phyloP scores from a whole-genome alignment of 345 rosid genomes.

The Rhodamnia argentea region DNA sequence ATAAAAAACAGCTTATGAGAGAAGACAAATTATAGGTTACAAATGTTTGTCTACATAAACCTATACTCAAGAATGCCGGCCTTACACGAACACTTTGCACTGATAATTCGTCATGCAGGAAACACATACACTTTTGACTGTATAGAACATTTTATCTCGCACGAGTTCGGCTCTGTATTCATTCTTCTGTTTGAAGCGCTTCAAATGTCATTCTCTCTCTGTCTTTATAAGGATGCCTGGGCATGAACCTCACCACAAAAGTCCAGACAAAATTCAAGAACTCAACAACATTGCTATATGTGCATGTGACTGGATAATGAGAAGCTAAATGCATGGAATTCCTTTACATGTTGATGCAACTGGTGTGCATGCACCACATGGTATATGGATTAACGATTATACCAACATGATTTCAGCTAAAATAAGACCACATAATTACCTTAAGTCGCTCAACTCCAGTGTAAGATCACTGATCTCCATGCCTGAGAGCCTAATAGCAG shows the following conservation, averaged over 20 bases:
- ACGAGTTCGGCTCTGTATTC: neutral
- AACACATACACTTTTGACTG: neutral
- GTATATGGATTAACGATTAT: neutral
- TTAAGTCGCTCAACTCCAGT: slow-evolving; percentile 76
- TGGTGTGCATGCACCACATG: neutral
- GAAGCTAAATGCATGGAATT: neutral
- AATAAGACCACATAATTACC: slow-evolving; percentile 26
- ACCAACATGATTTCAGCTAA: neutral
- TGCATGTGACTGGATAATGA: neutral
- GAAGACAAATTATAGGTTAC: neutral
- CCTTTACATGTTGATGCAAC: neutral
- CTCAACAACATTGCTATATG: neutral
- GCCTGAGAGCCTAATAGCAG: slow-evolving; percentile 86
- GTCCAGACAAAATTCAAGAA: neutral
- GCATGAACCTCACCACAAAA: neutral
- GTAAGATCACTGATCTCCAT: slow-evolving; percentile 99
- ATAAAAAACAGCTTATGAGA: neutral
- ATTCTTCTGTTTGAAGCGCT: neutral
- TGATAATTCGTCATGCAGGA: neutral
- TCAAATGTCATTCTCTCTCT: neutral
- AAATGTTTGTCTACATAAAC: neutral
- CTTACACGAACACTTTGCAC: neutral
- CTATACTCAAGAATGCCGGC: neutral
- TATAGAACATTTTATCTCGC: neutral
- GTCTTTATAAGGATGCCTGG: neutral